Evolutionary conservation across 2,329 filamentous ascomycete genomes (phyloP).

Genomic region (Erysiphe pulchra): DNA sequence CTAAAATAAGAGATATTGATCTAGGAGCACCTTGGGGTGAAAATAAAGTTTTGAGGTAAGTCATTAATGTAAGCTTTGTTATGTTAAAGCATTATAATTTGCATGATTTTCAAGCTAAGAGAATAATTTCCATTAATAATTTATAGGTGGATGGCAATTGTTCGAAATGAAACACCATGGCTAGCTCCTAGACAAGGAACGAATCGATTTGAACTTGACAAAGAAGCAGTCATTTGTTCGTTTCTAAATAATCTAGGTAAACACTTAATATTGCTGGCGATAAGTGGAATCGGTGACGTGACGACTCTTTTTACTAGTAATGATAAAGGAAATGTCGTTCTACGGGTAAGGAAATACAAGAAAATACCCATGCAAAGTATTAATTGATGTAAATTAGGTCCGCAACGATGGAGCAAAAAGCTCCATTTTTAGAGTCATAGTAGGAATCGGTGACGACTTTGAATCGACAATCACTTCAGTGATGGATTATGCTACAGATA

Average conservation of each 20-base stretch:
- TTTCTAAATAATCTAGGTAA: constrained; percentile 49
- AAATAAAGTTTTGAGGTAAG: constrained; percentile 12
- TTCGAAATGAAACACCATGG: constrained; percentile 64
- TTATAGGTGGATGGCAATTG: constrained; percentile 51
- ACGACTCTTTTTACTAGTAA: constrained; percentile 43
- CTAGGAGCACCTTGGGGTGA: constrained; percentile 13
- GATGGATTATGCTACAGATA: constrained; percentile 56
- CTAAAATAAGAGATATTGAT: constrained; percentile 21
- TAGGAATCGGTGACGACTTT: constrained; percentile 45
- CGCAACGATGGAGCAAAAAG: constrained; percentile 38
- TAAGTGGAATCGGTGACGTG: constrained; percentile 49
- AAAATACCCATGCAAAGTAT: neutral
- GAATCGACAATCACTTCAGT: constrained; percentile 54
- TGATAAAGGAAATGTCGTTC: constrained; percentile 34
- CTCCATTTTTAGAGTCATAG: constrained; percentile 35
- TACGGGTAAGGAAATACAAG: constrained; percentile 24
- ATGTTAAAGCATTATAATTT: neutral
- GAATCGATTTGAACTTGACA: constrained; percentile 37
- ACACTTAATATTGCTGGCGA: constrained; percentile 51
- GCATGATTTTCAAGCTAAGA: no score
- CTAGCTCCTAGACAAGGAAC: constrained; percentile 68
- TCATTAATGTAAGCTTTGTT: neutral
- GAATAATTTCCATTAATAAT: no score
- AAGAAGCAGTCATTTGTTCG: constrained; percentile 53
- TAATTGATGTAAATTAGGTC: constrained; percentile 16